Base-by-base conservation (phyloP, 768 basidiomycete species). In the Plicaturopsis crispa region DNA sequence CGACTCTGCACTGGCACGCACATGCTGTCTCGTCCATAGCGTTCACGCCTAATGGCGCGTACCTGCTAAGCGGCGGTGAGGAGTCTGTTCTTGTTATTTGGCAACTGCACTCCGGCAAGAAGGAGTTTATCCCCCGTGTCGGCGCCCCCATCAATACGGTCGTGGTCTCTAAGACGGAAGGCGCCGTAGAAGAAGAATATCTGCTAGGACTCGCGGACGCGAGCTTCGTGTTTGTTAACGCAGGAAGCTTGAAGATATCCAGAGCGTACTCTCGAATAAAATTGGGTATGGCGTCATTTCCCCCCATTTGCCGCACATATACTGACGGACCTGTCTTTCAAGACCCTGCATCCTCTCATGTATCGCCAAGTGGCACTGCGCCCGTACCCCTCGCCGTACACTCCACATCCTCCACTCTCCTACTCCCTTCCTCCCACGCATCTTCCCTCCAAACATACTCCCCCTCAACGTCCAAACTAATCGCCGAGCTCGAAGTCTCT, bases 21-120 rank as follows among this genome's bases (percentile, higher is more conserved):
- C 94, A 98, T 55, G 76, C 90, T 3, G 87, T 98, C 13, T 80
- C 85, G 3, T 82, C 89, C 1, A 56, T 99, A 19, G 68, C 80
- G 0, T 99, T 98, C 58, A 87, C 91, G 0, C 61, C 80, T 10
- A 92, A 94, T 47, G 96, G 96, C 10, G 84, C 90, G 6, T 94
- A 96, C 56, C 61, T 99, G 13, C 62, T 98, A 34, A 93, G 87
- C 43, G 94, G 91, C 45, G 96, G 96, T 32, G 90, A 96, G 58
- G 96, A 98, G 57, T 75, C 85, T 22, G 94, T 97, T 7, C 61
- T 99, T n/a, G 93, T 98, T 26, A 83, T 94, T 42, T 99, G 96
- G 96, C 90, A 96, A 54, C 57, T 99, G 30, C 82, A 89, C 46
- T 78, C 83, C 0, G 86, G 87, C 4, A 86, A 80, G 58, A 83